Evolutionary conservation across 2,329 filamentous ascomycete genomes (phyloP), one percentile per base, ranked within the genome.

Genomic region (Talaromyces sp.): DNA sequence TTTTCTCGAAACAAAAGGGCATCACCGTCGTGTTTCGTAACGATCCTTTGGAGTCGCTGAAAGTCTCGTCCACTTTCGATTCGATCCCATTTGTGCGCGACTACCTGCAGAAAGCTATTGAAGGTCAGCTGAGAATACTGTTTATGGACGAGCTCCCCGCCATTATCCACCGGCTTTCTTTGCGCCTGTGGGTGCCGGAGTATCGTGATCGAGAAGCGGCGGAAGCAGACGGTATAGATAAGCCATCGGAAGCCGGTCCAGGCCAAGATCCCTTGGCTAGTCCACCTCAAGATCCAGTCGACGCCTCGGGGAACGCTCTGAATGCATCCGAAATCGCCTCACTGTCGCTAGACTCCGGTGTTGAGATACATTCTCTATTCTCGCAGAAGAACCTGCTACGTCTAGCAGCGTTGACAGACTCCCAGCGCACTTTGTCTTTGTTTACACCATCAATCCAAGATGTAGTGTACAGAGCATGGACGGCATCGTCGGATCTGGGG

Each of bases 81-180:
- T 96, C 94, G 12, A 99, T 99, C 70, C 94, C 95, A 52, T 99
- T 99, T 72, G 95, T 99, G 65, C 89, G 95, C 68, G 93, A 99
- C 76, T 98, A 98, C 75, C 81, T 99, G 61, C 95, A 99, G 73
- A 90, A 91, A 74, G 96, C 94, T 64, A 99, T 99, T 69, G 95
- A 99, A 78, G 90, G 87, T 57, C 95, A 98, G 76, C 79, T 99
- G 64, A 88, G 95, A 33, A 92, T 93, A 60, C 75, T 99, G 66
- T 96, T 99, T 82, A 98, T 98, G 92, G 94, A 99, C 66, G 95
- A 99, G 74, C 79, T 99, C 28, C 95, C 95, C 0, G 93, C 94
- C 56, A 98, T 98, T 63, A 96, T 99, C 64, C 95, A 99, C 76
- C 87, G 92, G 57, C 79, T 99, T 23, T 98, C 94, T 0, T 80